phyloP scores from a whole-genome alignment of 352 stramenopile species.

The Pythium sukuiense region DNA sequence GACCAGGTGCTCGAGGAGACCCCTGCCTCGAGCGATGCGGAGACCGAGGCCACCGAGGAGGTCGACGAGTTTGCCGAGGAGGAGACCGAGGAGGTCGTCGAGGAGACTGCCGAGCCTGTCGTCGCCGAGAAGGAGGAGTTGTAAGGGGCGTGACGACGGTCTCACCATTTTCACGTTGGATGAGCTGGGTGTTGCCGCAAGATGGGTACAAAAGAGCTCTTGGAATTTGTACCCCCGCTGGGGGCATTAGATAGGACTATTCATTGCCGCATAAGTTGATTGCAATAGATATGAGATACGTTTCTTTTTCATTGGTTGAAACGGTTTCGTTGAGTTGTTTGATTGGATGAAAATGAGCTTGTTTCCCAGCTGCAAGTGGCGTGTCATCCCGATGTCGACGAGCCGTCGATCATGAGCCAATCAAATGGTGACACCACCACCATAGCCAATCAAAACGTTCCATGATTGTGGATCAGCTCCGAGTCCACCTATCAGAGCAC shows the following conservation, averaged over 20 bases:
- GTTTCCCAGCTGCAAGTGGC: not conserved
- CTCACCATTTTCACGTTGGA: too few species aligned
- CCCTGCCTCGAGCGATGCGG: constrained; percentile 29
- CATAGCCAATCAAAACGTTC: constrained; percentile 2
- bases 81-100: constrained; percentile 49
- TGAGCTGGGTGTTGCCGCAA: not conserved
- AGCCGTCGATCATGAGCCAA: not conserved
- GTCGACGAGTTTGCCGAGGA: constrained; percentile 34
- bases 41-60: constrained; percentile 32
- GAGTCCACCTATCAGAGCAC: not conserved
- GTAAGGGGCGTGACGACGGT: constrained; percentile 9
- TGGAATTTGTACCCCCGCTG: constrained; percentile 5
- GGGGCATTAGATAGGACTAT: constrained; percentile 8
- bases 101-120: not conserved
- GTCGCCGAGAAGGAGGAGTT: constrained; percentile 29
- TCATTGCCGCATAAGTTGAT: constrained; percentile 8
- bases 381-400: not conserved
- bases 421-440: not conserved
- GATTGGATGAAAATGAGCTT: not conserved
- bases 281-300: constrained; percentile 14
- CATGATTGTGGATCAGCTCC: not conserved
- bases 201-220: not conserved
- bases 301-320: not conserved
- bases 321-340: not conserved
- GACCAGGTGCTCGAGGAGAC: constrained; percentile 23